A percentile compares a stretch with the other conserved stretches of the same genome.
These are phyloP conservation scores for Microbotryum saponariae DNA, from an alignment of 1,284 basidiomycete species.

Conservation along the genomic window DNA sequence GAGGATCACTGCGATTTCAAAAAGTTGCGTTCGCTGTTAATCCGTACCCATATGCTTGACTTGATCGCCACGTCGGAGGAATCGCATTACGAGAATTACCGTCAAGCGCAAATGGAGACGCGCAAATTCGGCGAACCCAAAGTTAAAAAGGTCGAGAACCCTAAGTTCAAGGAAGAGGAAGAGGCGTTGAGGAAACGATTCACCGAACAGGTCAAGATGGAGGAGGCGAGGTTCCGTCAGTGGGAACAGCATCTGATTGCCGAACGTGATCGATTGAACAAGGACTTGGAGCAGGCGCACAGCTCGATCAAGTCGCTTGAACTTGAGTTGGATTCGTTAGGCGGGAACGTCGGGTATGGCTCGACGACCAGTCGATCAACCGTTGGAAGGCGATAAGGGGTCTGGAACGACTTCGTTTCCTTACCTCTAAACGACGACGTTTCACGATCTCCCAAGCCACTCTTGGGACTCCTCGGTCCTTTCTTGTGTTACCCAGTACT, in stretches of 20 bases:
- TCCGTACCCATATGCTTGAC: conserved; percentile 98
- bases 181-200: conserved; percentile 88
- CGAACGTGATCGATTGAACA: conserved; percentile 93
- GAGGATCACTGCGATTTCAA: conserved; percentile 99
- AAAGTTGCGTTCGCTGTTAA: conserved; percentile 89
- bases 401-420: background rate
- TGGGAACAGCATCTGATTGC: conserved; percentile 87
- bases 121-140: conserved; percentile 98
- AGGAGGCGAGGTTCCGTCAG: conserved; percentile 94
- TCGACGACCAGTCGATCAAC: conserved; percentile 13
- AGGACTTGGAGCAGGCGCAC: conserved; percentile 87
- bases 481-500: background rate
- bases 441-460: background rate
- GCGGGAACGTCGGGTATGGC: conserved; percentile 24
- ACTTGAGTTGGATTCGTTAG: conserved; percentile 32
- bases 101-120: conserved; percentile 98
- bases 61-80: conserved; percentile 94
- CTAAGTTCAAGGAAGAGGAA: conserved; percentile 99
- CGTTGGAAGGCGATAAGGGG: conserved; percentile 4
- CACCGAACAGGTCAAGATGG: conserved; percentile 98
- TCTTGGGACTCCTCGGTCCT: background rate
- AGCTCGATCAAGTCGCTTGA: conserved; percentile 40
- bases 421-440: background rate
- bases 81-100: conserved; percentile 94
- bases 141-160: conserved; percentile 98